Percentiles rank a stretch among this genome's conserved stretches.
These are phyloP conservation scores for Leptomonas pyrrhocoris DNA, from an alignment of 208 protist species.

Conservation along the genomic window DNA sequence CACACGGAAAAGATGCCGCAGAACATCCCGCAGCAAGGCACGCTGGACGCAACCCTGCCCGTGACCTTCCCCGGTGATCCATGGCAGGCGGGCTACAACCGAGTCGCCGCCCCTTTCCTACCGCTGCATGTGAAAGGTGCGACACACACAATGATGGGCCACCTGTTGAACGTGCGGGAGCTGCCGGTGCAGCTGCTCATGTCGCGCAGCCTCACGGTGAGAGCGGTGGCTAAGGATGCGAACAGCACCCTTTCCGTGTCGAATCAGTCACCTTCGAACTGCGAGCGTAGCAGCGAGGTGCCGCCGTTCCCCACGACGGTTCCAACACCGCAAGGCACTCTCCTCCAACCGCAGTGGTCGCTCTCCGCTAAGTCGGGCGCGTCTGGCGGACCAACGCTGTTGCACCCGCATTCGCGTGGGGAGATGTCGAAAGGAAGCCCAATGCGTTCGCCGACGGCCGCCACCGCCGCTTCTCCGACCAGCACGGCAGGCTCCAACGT, in stretches of 20 bases:
- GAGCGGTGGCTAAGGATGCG: constrained; percentile 27
- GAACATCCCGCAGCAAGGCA: constrained; percentile 36
- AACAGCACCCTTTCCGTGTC: constrained; percentile 15
- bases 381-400: constrained; percentile 2
- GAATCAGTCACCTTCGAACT: not conserved
- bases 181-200: constrained; percentile 49
- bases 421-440: not conserved
- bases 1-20: constrained; percentile 34
- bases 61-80: constrained; percentile 36
- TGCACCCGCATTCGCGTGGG: constrained; percentile 17
- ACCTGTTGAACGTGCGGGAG: constrained; percentile 58
- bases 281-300: constrained; percentile 25
- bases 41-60: constrained; percentile 28
- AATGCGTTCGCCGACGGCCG: not conserved
- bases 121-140: constrained; percentile 42
- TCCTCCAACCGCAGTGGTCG: constrained; percentile 26
- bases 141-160: constrained; percentile 63
- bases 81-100: constrained; percentile 77
- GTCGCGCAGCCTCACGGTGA: constrained; percentile 41
- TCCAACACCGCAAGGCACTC: constrained; percentile 6
- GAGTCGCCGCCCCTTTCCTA: constrained; percentile 59
- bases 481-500: constrained; percentile 6
- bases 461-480: not conserved
- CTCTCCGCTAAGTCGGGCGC: not conserved
- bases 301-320: constrained; percentile 2